Conservation (phyloP, 495 filamentous ascomycete species). For the Aspergillus heteromorphus region DNA sequence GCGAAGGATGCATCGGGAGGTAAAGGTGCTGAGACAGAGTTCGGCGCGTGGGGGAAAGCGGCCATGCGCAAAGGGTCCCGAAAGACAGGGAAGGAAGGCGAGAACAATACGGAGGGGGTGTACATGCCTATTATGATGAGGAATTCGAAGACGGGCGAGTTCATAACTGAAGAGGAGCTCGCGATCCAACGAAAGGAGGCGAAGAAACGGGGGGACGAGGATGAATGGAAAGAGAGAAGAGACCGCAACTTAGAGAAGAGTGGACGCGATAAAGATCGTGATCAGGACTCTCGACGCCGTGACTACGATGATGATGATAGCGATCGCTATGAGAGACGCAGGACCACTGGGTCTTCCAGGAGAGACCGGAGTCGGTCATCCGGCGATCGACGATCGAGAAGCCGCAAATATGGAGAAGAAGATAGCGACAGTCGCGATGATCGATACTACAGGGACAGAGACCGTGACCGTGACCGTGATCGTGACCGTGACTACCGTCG, state of each 20-base stretch:
- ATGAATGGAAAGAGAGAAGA: constrained; percentile 44
- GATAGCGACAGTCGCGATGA: constrained; percentile 23
- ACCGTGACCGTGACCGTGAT: constrained; percentile 21
- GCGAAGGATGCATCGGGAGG: constrained; percentile 54
- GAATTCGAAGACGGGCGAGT: constrained; percentile 62
- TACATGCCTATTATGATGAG: constrained; percentile 64
- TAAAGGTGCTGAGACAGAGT: constrained; percentile 68
- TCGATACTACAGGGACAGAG: constrained; percentile 28
- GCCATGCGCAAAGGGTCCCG: constrained; percentile 53
- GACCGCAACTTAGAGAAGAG: constrained; percentile 47
- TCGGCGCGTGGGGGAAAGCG: constrained; percentile 68
- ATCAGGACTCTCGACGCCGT: constrained; percentile 25
- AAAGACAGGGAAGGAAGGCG: constrained; percentile 39
- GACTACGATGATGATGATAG: constrained; percentile 26
- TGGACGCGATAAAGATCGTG: constrained; percentile 37
- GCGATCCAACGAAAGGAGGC: constrained; percentile 43
- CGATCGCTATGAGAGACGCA: constrained; percentile 25
- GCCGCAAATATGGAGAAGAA: constrained; percentile 29
- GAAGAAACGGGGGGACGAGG: constrained; percentile 31
- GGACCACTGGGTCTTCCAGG: constrained; percentile 28
- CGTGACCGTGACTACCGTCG: constrained; percentile 32
- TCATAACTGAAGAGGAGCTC: constrained; percentile 59
- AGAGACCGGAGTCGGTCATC: constrained; percentile 32
- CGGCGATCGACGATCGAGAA: constrained; percentile 28
- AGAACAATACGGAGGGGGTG: constrained; percentile 41